Evolutionary conservation across 768 basidiomycete species (phyloP), one percentile per base, ranked within the genome.

Genomic region (Tulasnella sp.): DNA sequence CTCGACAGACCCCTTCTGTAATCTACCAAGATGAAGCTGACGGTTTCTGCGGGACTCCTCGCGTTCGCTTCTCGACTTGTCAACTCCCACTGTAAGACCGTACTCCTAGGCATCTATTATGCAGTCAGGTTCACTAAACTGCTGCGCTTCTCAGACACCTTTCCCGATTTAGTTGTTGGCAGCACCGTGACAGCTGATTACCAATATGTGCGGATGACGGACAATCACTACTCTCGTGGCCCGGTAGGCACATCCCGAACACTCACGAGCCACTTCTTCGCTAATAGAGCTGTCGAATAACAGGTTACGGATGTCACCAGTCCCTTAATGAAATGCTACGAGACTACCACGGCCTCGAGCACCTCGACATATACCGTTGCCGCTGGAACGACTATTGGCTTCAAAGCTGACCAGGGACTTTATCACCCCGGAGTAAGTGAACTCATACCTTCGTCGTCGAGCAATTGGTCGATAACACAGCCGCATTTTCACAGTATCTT

Each of bases 351-450:
- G 16, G 77, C 77, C 0, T 40, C 54, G 2, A 34, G 28, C 8
- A 78, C 77, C n/a, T 58, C 77, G 40, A 81, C 79, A 1, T 75
- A 75, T 37, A 80, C 73, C 60, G 80, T 82, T 20, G 74, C 80
- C 0, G 81, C 81, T 16, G 81, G 81, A 22, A 40, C 73, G 1
- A 77, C 50, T 14, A 74, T 82, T 40, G 80, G 80, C 0, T 81
- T 82, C 44, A 40, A 76, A 34, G 41, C 50, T 18, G 81, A 82
- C 37, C 72, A 80, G 37, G 50, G 40, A 24, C 42, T 82, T 58
- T 80, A 64, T 46, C 81, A 82, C 50, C 81, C 80, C n/a, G 81
- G 81, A 24, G 80, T 82, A 37, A 34, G 79, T 75, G 46, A 16
- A 16, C 46, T 1, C 12, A 46, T 18, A 31, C 37, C 34, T 24